Base-by-base conservation (phyloP, 306 rosid species). In the Quercus rubra region DNA sequence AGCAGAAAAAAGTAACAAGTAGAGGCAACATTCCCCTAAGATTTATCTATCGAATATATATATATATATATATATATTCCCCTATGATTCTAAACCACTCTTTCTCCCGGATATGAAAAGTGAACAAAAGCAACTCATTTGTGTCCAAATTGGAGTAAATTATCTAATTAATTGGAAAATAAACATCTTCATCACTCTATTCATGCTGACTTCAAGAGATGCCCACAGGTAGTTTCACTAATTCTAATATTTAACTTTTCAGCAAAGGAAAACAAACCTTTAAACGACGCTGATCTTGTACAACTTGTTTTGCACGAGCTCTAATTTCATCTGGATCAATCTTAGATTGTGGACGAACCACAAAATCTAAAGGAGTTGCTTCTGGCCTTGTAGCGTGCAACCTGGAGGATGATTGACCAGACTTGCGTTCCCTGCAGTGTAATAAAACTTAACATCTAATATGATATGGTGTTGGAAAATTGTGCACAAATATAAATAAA, bases 311-410 rank as follows among this genome's bases (percentile, higher is more conserved):
- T 64, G 97, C 90, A 7, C 97, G 91, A 21, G 97, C 98, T 80
- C 97, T 88, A 78, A 94, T 58, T 91, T 92, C 97, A 43, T 94
- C 98, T 5, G 97, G 97, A 74, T 94, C 98, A 84, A 94, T 83
- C 87, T 92, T 94, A 71, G 98, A 94, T 68, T 88, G 97, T 67
- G 98, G 99, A 0, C 97, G 98, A 76, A 96, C 88, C 70, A 96
- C 71, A 82, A 93, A 96, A 90, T 96, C 99, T 90, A 96, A 77
- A 5, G 98, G 99, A 23, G 97, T 91, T 56, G 99, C 99, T 87
- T 93, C 99, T 1, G 98, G 99, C 78, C 97, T 91, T 62, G 93
- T 83, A 72, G 99, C 89, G 25, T 85, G 94, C 77, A 88, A 96
- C 79, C 96, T 83, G 33, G 96, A 82, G 74, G 99, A 95, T 46